Evolutionary conservation across 2,329 filamentous ascomycete genomes (phyloP), one percentile per base, ranked within the genome.

Genomic region (Grosmannia penicillata): DNA sequence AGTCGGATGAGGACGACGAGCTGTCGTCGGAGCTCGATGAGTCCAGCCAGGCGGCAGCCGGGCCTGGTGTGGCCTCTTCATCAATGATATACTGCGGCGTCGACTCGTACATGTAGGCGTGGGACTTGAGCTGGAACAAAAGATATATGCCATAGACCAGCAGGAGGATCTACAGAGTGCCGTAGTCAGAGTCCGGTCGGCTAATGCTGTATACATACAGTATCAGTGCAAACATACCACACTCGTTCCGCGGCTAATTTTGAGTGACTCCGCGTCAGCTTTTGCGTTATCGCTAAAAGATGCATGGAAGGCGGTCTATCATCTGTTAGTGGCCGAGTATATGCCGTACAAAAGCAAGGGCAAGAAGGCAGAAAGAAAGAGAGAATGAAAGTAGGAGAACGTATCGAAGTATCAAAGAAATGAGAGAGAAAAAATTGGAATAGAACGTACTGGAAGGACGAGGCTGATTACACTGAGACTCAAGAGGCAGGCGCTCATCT

Each of bases 401-500:
- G n/a, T n/a, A n/a, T n/a, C n/a, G n/a, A n/a, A n/a, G n/a, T n/a
- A n/a, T n/a, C n/a, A n/a, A n/a, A n/a, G n/a, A n/a, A n/a, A n/a
- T n/a, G n/a, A n/a, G n/a, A n/a, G n/a, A n/a, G n/a, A n/a, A n/a
- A n/a, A n/a, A n/a, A n/a, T n/a, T n/a, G n/a, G n/a, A n/a, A n/a
- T n/a, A 11, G 1, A 6, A 9, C 72, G 49, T 59, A 82, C 79
- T 1, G 87, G 86, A 11, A 95, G 61, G 21, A 94, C 70, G 18
- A 94, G 66, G 63, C 86, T 94, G 59, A 84, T 87, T 43, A 93
- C 87, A 53, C 82, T 87, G 57, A 94, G 59, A 64, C 84, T 93
- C 48, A 95, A 72, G 49, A 95, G 67, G 61, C 85, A 93, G 37
- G 87, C 87, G 55, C 85, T 94, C 84, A 94, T 94, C 56, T 95